Evolutionary conservation across 345 rosid species (phyloP).

Genomic region (Mallotus nudiflorus): DNA sequence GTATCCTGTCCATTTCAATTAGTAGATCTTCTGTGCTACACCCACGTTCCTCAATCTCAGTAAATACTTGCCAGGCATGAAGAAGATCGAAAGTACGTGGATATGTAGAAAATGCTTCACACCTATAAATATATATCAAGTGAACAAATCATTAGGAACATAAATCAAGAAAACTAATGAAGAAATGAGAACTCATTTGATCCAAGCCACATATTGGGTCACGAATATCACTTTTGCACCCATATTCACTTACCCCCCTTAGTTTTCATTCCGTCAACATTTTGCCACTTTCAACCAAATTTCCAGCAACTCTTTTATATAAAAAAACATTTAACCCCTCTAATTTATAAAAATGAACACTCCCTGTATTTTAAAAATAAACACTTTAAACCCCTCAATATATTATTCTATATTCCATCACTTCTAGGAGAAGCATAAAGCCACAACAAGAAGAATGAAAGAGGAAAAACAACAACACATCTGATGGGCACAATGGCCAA

Average conservation of each 20-base stretch:
- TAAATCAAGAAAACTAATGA: neutral
- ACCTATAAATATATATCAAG: conserved; percentile 47
- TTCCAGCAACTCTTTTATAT: too few species aligned
- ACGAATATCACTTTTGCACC: too few species aligned
- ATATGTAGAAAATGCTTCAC: conserved; percentile 91
- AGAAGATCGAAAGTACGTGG: conserved; percentile 94
- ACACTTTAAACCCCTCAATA: too few species aligned
- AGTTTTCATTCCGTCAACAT: too few species aligned
- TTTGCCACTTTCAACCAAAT: too few species aligned
- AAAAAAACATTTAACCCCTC: too few species aligned
- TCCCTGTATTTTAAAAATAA: too few species aligned
- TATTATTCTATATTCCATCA: neutral
- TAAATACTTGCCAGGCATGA: conserved; percentile 78
- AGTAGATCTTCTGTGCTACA: conserved; percentile 79
- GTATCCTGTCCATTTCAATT: conserved; percentile 87
- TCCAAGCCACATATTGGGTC: neutral
- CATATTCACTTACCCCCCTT: too few species aligned
- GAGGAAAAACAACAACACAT: too few species aligned
- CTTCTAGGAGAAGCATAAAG: neutral
- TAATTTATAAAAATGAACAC: too few species aligned
- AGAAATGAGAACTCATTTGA: neutral
- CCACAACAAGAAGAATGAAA: neutral
- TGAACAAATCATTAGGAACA: neutral
- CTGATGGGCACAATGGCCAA: too few species aligned
- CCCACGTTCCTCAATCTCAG: conserved; percentile 57